Base-by-base conservation (phyloP, 371 early-diverging fungal genomes). In the Rhizopus stolonifer region DNA sequence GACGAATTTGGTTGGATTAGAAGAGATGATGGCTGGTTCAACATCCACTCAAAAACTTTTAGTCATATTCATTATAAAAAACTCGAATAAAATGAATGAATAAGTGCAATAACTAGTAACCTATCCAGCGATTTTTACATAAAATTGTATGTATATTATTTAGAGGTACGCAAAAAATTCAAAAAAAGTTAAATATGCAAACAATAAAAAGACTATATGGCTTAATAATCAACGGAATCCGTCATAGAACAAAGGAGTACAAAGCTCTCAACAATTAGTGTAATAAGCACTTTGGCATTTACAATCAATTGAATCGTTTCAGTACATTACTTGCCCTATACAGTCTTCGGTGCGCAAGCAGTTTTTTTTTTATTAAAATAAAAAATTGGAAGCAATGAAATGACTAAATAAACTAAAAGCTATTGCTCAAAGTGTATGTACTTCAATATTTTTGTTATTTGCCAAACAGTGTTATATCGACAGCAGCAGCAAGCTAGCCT, bases 61-160 rank as follows among this genome's bases (percentile, higher is more conserved):
- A 49, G 36, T 49, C 36, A 36, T 23, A 49, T 49, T 36, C 49
- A 49, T 49, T 49, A 49, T 32, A 36, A 49, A 46, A 49, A 49
- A 47, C 38, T 11, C 36, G 49, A 49, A 49, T 49, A 36, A 49
- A 49, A 49, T 36, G 38, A 49, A 36, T 32, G 47, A 4, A 47
- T 47, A 47, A 29, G 14, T 47, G 33, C 19, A 47, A 32, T 32
- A 19, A 47, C 17, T 47, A 47, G 33, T 47, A 46, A 32, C 32
- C n/a, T 46, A 46, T 26, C 46, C 46, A 46, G 32, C 32, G 32
- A 46, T 46, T 46, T 46, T 26, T 42, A 42, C 42, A n/a, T n/a
- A n/a, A n/a, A n/a, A n/a, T n/a, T n/a, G n/a, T n/a, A n/a, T n/a
- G n/a, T n/a, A n/a, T n/a, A n/a, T n/a, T n/a, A n/a, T n/a, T n/a